Evolutionary conservation across 2,329 filamentous ascomycete genomes (phyloP).

Genomic region (Myriosclerotinia duriaeana): DNA sequence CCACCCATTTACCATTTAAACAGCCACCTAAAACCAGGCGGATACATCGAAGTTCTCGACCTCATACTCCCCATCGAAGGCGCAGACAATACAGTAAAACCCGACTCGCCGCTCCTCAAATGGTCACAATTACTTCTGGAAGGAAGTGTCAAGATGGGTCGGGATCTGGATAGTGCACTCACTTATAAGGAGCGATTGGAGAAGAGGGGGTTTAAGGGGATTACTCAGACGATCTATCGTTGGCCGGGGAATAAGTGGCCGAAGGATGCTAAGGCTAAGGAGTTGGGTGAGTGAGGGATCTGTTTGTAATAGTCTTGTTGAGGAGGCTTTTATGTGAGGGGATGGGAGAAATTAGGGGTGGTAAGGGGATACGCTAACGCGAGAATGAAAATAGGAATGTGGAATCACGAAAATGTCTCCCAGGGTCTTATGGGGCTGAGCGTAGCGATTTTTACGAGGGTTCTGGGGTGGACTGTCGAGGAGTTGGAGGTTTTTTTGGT

Average conservation of each 20-base stretch:
- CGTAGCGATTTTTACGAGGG: constrained; percentile 50
- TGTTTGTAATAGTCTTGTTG: constrained; percentile 37
- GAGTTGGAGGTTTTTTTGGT: constrained; percentile 51
- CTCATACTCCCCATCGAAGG: not conserved
- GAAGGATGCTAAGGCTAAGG: constrained; percentile 43
- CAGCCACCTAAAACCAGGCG: constrained; percentile 18
- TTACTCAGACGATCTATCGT: constrained; percentile 36
- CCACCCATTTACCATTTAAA: too few relatives aligned
- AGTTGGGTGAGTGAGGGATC: constrained; percentile 49
- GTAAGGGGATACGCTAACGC: not conserved
- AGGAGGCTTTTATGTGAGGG: too few relatives aligned
- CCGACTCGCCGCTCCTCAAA: not conserved
- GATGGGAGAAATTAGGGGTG: too few relatives aligned
- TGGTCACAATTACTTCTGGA: constrained; percentile 19
- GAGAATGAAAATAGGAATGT: constrained; percentile 6
- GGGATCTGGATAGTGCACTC: constrained; percentile 3
- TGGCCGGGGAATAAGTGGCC: constrained; percentile 21
- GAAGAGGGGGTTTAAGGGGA: constrained; percentile 38
- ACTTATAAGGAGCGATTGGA: constrained; percentile 27
- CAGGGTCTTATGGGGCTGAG: constrained; percentile 9
- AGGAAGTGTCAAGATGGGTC: not conserved
- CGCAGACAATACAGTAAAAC: constrained; percentile 6
- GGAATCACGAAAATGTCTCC: constrained; percentile 5
- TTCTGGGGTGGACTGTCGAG: constrained; percentile 49
- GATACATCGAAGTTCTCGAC: constrained; percentile 17